Conservation (phyloP, 225 moss, liverwort and hornwort species). For the Polytrichum formosum region DNA sequence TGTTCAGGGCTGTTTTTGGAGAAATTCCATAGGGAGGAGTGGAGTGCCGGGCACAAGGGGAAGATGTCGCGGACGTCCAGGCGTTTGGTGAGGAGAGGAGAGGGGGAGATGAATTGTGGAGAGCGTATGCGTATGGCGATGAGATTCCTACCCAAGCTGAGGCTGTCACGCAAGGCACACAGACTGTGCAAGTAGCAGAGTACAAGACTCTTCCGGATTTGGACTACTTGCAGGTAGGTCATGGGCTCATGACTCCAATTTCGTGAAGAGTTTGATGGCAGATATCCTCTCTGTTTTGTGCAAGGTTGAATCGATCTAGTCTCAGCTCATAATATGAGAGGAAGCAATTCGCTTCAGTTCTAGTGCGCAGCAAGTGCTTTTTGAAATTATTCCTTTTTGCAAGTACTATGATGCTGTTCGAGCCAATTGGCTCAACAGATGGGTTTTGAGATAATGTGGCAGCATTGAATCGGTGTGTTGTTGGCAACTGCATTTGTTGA, state of each 20-base stretch:
- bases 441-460: too few species aligned
- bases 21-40: constrained; percentile 33
- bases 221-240: constrained; percentile 93
- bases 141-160: constrained; percentile 89
- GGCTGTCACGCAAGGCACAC: constrained; percentile 68
- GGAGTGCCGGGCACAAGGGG: constrained; percentile 38
- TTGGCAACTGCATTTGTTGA: too few species aligned
- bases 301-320: too few species aligned
- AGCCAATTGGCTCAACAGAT: not conserved
- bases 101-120: constrained; percentile 39
- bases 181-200: constrained; percentile 79
- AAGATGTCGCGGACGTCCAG: constrained; percentile 14
- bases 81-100: constrained; percentile 30
- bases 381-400: not conserved
- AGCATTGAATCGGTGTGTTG: too few species aligned
- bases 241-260: not conserved
- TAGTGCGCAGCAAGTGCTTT: not conserved
- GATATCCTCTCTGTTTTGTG: too few species aligned
- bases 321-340: not conserved
- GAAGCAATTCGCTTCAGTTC: not conserved
- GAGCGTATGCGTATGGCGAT: constrained; percentile 55
- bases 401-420: not conserved
- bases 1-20: constrained; percentile 28
- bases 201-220: constrained; percentile 92
- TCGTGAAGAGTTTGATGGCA: not conserved